These are phyloP conservation scores for Ophiostoma novo-ulmi DNA, from an alignment of 2,329 filamentous ascomycete species.

Conservation along the genomic window DNA sequence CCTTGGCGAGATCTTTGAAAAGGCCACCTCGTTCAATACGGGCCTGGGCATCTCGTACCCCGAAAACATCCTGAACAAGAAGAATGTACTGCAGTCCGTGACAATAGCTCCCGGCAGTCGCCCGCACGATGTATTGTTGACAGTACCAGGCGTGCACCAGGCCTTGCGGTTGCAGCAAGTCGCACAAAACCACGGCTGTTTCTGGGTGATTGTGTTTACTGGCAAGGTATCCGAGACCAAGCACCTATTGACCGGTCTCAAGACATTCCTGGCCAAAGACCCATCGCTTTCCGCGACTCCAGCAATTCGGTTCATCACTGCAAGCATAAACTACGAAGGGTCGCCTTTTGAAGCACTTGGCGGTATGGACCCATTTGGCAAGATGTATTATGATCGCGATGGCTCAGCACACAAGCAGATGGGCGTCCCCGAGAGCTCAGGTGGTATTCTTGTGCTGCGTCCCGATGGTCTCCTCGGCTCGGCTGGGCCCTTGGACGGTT, in stretches of 20 bases:
- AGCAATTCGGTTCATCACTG: neutral
- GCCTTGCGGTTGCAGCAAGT: conserved; percentile 41
- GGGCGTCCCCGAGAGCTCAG: conserved; percentile 29
- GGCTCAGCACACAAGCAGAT: conserved; percentile 29
- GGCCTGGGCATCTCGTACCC: conserved; percentile 55
- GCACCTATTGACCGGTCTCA: neutral
- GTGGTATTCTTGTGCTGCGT: conserved; percentile 30
- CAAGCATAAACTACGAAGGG: conserved; percentile 29
- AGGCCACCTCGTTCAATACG: conserved; percentile 57
- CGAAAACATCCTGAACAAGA: conserved; percentile 25
- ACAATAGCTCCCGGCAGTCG: conserved; percentile 39
- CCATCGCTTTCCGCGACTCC: neutral
- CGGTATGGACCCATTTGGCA: conserved; percentile 42
- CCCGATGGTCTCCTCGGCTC: conserved; percentile 31
- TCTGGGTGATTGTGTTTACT: conserved; percentile 44
- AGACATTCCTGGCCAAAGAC: neutral
- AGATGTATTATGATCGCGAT: conserved; percentile 47
- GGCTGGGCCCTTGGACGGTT: conserved; percentile 9
- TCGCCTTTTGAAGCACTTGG: conserved; percentile 42
- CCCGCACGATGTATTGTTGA: conserved; percentile 43
- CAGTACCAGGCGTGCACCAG: conserved; percentile 43
- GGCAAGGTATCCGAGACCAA: conserved; percentile 31
- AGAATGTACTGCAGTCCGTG: neutral
- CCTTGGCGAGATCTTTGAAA: conserved; percentile 51
- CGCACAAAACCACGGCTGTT: conserved; percentile 40